These are phyloP conservation scores for Pseudonectria foliicola DNA, from an alignment of 2,329 filamentous ascomycete species.

Conservation along the genomic window DNA sequence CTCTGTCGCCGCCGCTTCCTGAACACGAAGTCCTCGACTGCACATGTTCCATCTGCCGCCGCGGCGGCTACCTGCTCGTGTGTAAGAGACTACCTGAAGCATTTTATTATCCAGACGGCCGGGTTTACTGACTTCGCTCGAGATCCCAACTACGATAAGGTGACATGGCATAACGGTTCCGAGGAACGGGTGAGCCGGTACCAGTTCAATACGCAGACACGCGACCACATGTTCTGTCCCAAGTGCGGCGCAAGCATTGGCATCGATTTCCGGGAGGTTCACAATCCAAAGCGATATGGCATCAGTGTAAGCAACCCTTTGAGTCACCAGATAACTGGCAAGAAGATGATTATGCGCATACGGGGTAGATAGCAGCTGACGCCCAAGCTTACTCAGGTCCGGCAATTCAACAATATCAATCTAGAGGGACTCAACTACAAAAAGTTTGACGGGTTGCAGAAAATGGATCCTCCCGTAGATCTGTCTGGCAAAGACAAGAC, in stretches of 20 bases:
- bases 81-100: conserved; percentile 28
- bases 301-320: conserved; percentile 32
- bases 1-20: conserved; percentile 40
- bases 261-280: conserved; percentile 33
- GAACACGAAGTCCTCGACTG: conserved; percentile 40
- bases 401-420: conserved; percentile 35
- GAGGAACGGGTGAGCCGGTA: conserved; percentile 18
- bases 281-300: conserved; percentile 28
- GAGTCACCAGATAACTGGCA: too few relatives aligned
- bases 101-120: background rate
- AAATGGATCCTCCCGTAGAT: conserved; percentile 28
- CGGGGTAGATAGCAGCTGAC: too few relatives aligned
- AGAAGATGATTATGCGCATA: too few relatives aligned
- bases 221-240: conserved; percentile 43
- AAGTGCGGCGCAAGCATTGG: conserved; percentile 40
- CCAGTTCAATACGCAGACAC: conserved; percentile 39
- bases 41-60: conserved; percentile 46
- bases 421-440: conserved; percentile 30
- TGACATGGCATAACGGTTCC: conserved; percentile 37
- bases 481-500: conserved; percentile 25
- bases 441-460: conserved; percentile 30
- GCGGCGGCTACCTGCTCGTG: conserved; percentile 45
- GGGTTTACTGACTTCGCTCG: background rate
- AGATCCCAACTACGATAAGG: conserved; percentile 34
- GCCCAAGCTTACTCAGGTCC: conserved; percentile 23